Evolutionary conservation across 2,329 filamentous ascomycete genomes (phyloP).

Genomic region (Colletotrichum tofieldiae): DNA sequence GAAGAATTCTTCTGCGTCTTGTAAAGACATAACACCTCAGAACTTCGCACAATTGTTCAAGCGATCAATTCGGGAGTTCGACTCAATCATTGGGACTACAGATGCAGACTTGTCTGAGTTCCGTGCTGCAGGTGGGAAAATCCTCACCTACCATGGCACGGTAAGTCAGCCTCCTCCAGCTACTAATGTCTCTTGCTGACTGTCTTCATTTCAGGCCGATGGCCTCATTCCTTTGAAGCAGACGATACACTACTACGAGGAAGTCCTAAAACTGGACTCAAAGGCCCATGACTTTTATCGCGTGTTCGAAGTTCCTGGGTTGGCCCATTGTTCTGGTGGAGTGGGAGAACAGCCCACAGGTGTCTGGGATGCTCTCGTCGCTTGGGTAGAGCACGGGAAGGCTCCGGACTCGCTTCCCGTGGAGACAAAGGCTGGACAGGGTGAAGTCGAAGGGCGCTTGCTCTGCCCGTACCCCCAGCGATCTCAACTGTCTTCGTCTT

Average conservation of each 20-base stretch:
- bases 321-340: slow-evolving; percentile 52
- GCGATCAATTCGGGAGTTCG: not conserved
- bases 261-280: slow-evolving; percentile 44
- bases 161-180: not conserved
- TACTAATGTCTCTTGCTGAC: not conserved
- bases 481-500: no score
- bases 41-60: not conserved
- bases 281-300: slow-evolving; percentile 50
- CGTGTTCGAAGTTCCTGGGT: slow-evolving; percentile 50
- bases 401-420: slow-evolving; percentile 40
- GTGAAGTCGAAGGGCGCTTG: no score
- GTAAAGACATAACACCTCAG: not conserved
- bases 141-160: slow-evolving; percentile 55
- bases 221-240: slow-evolving; percentile 37
- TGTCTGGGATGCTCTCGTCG: slow-evolving; percentile 47
- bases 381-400: slow-evolving; percentile 52
- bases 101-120: slow-evolving; percentile 52
- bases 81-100: slow-evolving; percentile 2
- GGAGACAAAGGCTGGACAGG: no score
- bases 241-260: slow-evolving; percentile 49
- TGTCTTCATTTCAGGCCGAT: slow-evolving; percentile 41
- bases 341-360: slow-evolving; percentile 45
- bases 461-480: no score
- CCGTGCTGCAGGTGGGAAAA: slow-evolving; percentile 58
- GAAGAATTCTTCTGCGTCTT: not conserved